A percentile compares a stretch with the other conserved stretches of the same genome.
Evolutionary conservation across 495 filamentous ascomycete species (phyloP).

Genomic region (Podospora conica): DNA sequence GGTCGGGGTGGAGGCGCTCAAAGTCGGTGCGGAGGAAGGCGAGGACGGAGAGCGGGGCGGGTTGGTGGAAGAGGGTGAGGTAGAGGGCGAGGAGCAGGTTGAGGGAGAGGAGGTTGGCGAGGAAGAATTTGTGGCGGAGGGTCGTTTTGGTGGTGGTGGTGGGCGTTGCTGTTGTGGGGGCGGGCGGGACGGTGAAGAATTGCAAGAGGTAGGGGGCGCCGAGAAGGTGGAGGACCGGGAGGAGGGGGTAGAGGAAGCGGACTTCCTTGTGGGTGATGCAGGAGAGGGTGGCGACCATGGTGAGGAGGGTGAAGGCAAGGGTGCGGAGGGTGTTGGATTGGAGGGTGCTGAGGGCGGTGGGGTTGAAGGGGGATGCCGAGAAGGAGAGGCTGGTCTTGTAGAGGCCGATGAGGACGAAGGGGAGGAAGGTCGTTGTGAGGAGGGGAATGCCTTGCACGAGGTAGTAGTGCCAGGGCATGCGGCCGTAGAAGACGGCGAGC

Average conservation of each 20-base stretch:
- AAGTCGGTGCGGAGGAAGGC: slow-evolving; percentile 68
- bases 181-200: slow-evolving; percentile 51
- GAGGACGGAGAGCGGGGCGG: slow-evolving; percentile 66
- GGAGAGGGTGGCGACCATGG: slow-evolving; percentile 60
- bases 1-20: slow-evolving; percentile 42
- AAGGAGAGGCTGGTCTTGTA: slow-evolving; percentile 36
- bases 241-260: slow-evolving; percentile 90
- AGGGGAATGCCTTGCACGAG: slow-evolving; percentile 83
- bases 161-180: slow-evolving; percentile 18
- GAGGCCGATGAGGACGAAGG: slow-evolving; percentile 63
- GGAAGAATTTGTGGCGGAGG: slow-evolving; percentile 46
- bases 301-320: slow-evolving; percentile 53
- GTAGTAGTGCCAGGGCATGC: slow-evolving; percentile 89
- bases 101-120: slow-evolving; percentile 53
- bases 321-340: slow-evolving; percentile 46
- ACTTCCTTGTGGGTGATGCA: slow-evolving; percentile 94
- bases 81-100: slow-evolving; percentile 72
- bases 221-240: slow-evolving; percentile 79
- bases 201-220: slow-evolving; percentile 58
- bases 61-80: slow-evolving; percentile 68
- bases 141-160: slow-evolving; percentile 11
- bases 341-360: slow-evolving; percentile 26
- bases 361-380: slow-evolving; percentile 16
- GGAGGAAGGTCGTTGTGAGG: slow-evolving; percentile 75
- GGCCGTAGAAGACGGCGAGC: slow-evolving; percentile 88